A percentile compares a stretch with the other conserved stretches of the same genome.
Evolutionary conservation across 306 rosid species (phyloP).

Genomic region (Notholithocarpus densiflorus): DNA sequence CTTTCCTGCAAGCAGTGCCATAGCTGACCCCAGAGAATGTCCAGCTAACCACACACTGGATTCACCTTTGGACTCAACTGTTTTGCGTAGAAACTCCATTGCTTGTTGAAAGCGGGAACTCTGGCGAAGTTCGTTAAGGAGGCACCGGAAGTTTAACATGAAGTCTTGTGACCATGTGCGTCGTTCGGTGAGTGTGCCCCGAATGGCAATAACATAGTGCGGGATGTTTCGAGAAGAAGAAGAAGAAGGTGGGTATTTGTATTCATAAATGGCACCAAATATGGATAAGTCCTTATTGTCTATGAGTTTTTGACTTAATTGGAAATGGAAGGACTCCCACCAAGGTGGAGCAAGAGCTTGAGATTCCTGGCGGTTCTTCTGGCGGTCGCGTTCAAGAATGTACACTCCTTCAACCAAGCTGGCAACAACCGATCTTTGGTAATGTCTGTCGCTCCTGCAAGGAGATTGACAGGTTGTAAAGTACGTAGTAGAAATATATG

Average conservation of each 20-base stretch:
- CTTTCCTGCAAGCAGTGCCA: constrained; percentile 26
- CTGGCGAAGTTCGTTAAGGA: background rate
- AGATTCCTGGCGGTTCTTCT: constrained; percentile 1
- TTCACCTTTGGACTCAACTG: background rate
- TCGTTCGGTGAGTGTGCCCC: constrained; percentile 1
- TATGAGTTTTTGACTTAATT: background rate
- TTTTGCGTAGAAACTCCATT: background rate
- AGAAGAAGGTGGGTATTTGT: background rate
- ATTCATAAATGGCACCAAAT: constrained; percentile 16
- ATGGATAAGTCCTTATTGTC: constrained; percentile 10
- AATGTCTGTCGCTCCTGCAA: constrained; percentile 1
- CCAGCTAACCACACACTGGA: constrained; percentile 34
- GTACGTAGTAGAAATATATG: no score
- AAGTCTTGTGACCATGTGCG: background rate
- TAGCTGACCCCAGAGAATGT: constrained; percentile 37
- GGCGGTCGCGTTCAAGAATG: constrained; percentile 11
- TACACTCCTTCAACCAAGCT: constrained; percentile 23
- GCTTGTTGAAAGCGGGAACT: constrained; percentile 15
- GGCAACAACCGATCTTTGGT: constrained; percentile 21
- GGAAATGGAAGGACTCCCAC: constrained; percentile 32
- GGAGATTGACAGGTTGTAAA: no score
- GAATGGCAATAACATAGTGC: constrained; percentile 26
- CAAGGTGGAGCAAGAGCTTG: constrained; percentile 15
- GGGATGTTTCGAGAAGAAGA: background rate
- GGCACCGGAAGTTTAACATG: background rate